These are phyloP conservation scores for Phytophthora boehmeriae DNA, from an alignment of 352 stramenopile species.

Conservation along the genomic window DNA sequence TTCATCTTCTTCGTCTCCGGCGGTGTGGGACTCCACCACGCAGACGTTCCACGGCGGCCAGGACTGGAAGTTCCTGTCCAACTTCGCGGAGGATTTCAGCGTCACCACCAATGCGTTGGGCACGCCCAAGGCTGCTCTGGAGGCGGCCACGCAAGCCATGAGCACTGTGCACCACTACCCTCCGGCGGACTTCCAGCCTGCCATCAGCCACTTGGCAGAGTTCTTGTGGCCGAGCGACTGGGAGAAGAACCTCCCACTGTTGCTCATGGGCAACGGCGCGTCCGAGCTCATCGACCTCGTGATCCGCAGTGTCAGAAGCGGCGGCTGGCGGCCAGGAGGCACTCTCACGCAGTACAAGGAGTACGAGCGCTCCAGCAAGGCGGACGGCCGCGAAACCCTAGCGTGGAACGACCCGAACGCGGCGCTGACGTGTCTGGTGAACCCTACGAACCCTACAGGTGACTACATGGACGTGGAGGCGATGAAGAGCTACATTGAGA, in stretches of 20 bases:
- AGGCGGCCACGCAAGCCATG: conserved; percentile 72
- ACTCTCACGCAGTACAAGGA: conserved; percentile 89
- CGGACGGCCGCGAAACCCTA: conserved; percentile 79
- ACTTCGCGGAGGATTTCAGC: conserved; percentile 91
- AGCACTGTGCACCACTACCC: conserved; percentile 90
- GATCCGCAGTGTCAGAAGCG: conserved; percentile 79
- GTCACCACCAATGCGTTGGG: conserved; percentile 91
- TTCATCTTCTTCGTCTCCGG: conserved; percentile 18
- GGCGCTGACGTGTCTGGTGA: conserved; percentile 87
- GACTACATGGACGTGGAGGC: conserved; percentile 85
- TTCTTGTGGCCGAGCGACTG: conserved; percentile 82
- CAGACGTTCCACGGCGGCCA: conserved; percentile 93
- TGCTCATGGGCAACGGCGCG: conserved; percentile 86
- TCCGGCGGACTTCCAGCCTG: conserved; percentile 89
- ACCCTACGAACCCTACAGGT: conserved; percentile 90
- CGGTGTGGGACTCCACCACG: conserved; percentile 82
- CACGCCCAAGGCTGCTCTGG: conserved; percentile 72
- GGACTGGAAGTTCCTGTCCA: conserved; percentile 91
- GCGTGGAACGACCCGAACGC: conserved; percentile 75
- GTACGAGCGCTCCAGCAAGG: conserved; percentile 86
- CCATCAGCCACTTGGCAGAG: conserved; percentile 85
- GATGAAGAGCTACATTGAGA: conserved; percentile 91
- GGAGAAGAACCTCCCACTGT: conserved; percentile 63
- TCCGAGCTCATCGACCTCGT: conserved; percentile 89
- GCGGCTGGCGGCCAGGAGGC: conserved; percentile 75